A percentile compares a stretch with the other conserved stretches of the same genome.
phyloP scores from a whole-genome alignment of 1,284 basidiomycete species.

The Leccinum subrobustum region DNA sequence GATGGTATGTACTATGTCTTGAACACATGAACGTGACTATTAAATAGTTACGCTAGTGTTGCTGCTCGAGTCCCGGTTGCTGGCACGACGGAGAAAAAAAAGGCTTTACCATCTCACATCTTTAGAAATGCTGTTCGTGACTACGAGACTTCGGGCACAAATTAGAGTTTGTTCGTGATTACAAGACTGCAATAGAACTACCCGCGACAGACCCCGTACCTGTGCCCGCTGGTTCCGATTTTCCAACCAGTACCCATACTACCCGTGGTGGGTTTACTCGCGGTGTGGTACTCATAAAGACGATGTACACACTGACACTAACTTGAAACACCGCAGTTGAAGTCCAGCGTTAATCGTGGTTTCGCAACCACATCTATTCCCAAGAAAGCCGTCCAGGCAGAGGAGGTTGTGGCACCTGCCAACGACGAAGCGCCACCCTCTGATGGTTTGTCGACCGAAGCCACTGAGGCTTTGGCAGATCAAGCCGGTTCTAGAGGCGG shows the following conservation, averaged over 20 bases:
- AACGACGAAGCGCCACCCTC: conserved; percentile 13
- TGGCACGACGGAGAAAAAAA: background rate
- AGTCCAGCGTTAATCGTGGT: conserved; percentile 64
- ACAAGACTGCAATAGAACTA: background rate
- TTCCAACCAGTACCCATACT: background rate
- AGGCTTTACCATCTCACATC: background rate
- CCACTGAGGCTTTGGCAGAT: conserved; percentile 1
- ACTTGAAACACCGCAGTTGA: conserved; percentile 43
- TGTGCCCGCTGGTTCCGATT: background rate
- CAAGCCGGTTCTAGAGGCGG: conserved; percentile 1
- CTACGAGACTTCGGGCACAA: background rate
- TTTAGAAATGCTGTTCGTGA: background rate
- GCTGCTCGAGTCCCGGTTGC: background rate
- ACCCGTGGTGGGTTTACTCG: no score
- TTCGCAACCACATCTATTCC: conserved; percentile 89
- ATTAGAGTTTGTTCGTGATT: background rate
- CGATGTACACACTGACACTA: no score
- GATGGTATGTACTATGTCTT: background rate
- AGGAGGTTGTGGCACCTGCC: conserved; percentile 18
- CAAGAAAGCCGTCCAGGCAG: conserved; percentile 61
- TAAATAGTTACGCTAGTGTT: background rate
- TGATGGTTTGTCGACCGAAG: conserved; percentile 8
- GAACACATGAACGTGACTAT: background rate
- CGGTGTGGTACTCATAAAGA: no score
- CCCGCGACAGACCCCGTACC: no score